These are phyloP conservation scores for Lecanicillium sp. DNA, from an alignment of 2,329 filamentous ascomycete species.

Conservation along the genomic window DNA sequence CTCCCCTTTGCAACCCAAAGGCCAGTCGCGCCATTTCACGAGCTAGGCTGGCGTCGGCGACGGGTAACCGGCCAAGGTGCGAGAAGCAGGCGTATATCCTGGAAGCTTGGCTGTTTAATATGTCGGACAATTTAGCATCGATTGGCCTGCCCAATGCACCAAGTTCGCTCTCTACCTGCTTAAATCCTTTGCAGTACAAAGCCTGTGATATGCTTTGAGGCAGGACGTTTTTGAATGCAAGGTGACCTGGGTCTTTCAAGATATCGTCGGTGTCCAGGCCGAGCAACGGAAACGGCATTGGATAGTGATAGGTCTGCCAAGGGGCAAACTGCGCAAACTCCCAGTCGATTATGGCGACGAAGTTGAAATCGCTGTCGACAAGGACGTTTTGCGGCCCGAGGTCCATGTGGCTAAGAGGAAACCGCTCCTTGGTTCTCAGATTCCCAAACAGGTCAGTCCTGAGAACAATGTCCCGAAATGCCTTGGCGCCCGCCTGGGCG, in stretches of 20 bases:
- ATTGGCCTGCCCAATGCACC: not conserved
- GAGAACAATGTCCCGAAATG: conserved; percentile 13
- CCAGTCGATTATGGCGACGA: conserved; percentile 24
- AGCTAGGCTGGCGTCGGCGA: conserved; percentile 5
- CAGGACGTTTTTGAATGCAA: conserved; percentile 11
- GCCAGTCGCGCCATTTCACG: conserved; percentile 8
- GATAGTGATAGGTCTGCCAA: conserved; percentile 21
- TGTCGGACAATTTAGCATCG: conserved; percentile 5
- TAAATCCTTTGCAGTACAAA: conserved; percentile 15
- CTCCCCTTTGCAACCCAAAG: conserved; percentile 8
- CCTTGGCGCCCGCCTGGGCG: not conserved
- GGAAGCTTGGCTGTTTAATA: conserved; percentile 13
- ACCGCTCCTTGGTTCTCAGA: conserved; percentile 1
- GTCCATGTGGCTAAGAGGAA: conserved; percentile 24
- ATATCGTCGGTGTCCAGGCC: conserved; percentile 11
- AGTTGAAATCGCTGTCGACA: conserved; percentile 20
- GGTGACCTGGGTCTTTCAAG: conserved; percentile 11
- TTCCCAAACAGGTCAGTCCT: conserved; percentile 13
- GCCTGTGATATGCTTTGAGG: conserved; percentile 7
- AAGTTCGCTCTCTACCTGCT: conserved; percentile 2
- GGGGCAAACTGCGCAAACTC: conserved; percentile 23
- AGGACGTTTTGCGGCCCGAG: conserved; percentile 24
- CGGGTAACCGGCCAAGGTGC: conserved; percentile 1
- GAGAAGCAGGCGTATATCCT: conserved; percentile 12
- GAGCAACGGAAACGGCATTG: conserved; percentile 21